Conservation (phyloP, 2,329 filamentous ascomycete genomes). For the Trichoderma atrobrunneum region DNA sequence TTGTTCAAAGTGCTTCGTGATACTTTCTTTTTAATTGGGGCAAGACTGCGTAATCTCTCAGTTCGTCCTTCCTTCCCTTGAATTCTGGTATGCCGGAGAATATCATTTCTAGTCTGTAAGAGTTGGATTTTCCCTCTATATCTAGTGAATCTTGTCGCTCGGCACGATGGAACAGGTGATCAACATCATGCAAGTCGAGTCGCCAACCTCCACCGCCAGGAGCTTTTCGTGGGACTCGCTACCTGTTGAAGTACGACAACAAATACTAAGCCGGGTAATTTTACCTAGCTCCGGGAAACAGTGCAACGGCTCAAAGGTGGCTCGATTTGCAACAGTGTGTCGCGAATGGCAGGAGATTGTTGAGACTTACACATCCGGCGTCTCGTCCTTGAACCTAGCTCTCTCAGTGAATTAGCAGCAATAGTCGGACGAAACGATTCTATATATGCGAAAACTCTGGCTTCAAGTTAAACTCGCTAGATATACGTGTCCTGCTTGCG, state of each 20-base stretch:
- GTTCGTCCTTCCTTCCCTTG: background rate
- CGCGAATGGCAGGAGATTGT: constrained; percentile 2
- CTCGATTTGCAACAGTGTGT: background rate
- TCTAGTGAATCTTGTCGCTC: background rate
- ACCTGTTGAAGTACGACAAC: constrained; percentile 2
- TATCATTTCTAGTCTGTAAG: background rate
- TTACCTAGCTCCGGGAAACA: background rate
- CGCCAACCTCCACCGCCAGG: background rate
- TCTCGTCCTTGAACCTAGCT: background rate
- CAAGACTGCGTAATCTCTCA: background rate
- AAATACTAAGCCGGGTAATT: background rate
- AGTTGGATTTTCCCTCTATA: background rate
- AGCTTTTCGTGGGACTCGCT: background rate
- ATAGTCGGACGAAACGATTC: background rate
- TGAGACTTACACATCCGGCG: background rate
- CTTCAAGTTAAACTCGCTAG: background rate
- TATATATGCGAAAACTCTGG: background rate
- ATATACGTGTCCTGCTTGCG: background rate
- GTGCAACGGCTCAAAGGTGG: background rate
- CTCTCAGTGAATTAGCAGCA: background rate
- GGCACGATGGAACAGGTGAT: background rate
- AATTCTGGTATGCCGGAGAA: background rate
- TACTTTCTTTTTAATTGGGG: background rate
- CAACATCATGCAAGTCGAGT: background rate
- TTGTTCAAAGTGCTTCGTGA: background rate